Conservation (phyloP, 2,329 filamentous ascomycete genomes). For the Lasiodiplodia theobromae region DNA sequence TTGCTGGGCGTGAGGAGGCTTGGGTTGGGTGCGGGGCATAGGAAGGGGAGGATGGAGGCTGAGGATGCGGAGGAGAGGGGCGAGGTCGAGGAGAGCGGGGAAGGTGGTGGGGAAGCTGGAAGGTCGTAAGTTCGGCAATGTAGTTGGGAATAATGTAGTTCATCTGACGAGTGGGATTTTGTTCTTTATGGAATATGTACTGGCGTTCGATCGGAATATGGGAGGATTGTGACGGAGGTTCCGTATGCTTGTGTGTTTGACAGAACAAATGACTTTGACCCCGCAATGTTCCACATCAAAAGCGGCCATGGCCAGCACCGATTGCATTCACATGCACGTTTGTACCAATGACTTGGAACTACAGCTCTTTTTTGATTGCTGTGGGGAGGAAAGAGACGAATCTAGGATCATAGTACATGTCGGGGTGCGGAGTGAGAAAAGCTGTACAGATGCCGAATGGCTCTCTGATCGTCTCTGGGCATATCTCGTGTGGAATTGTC, state of each 20-base stretch:
- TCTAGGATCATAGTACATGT: conserved; percentile 27
- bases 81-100: conserved; percentile 9
- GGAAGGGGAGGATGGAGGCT: conserved; percentile 40
- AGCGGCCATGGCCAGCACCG: background rate
- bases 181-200: background rate
- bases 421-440: conserved; percentile 6
- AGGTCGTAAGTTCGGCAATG: background rate
- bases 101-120: background rate
- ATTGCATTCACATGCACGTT: conserved; percentile 10
- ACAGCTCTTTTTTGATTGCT: conserved; percentile 23
- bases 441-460: conserved; percentile 19
- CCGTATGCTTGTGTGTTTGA: background rate
- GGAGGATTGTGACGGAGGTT: background rate
- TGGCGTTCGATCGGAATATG: background rate
- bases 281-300: background rate
- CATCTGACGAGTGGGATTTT: background rate
- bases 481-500: conserved; percentile 25
- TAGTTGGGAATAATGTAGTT: background rate
- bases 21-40: conserved; percentile 54
- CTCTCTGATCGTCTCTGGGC: conserved; percentile 26
- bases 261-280: background rate
- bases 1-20: conserved; percentile 69
- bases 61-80: conserved; percentile 37
- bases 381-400: background rate
- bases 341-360: conserved; percentile 7